These are phyloP conservation scores for Torulaspora gathmanii DNA, from an alignment of 805 yeast species.

Conservation along the genomic window DNA sequence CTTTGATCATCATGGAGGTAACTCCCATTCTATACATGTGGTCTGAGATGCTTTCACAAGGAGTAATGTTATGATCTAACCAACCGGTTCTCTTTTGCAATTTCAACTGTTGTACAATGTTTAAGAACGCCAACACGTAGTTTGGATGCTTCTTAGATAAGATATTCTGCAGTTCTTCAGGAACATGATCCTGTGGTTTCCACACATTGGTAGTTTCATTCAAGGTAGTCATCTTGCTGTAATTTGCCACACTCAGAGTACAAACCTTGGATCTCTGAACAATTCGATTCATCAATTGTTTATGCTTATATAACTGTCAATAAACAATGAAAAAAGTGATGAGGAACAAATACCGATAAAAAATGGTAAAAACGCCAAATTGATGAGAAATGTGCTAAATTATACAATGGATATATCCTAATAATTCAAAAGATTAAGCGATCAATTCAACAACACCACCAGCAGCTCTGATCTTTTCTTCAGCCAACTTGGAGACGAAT, in stretches of 20 bases:
- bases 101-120: slow-evolving; percentile 67
- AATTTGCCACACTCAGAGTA: not conserved
- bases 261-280: not conserved
- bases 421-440: slow-evolving; percentile 56
- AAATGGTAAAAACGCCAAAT: not conserved
- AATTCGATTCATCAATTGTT: not conserved
- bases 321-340: not conserved
- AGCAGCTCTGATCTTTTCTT: slow-evolving; percentile 99
- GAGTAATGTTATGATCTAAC: slow-evolving; percentile 55
- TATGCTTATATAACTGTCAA: not conserved
- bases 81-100: slow-evolving; percentile 87
- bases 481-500: slow-evolving; percentile 98
- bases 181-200: slow-evolving; percentile 45
- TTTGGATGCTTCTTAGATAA: slow-evolving; percentile 34
- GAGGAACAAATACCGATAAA: not conserved
- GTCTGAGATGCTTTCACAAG: slow-evolving; percentile 67
- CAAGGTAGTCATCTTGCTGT: slow-evolving; percentile 3
- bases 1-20: slow-evolving; percentile 61
- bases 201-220: slow-evolving; percentile 33
- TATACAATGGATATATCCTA: slow-evolving; percentile 4
- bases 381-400: slow-evolving; percentile 13
- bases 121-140: slow-evolving; percentile 54
- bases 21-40: slow-evolving; percentile 94
- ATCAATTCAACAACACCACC: slow-evolving; percentile 99
- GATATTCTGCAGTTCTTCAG: slow-evolving; percentile 36